Percentiles rank a stretch among this genome's conserved stretches.
These are phyloP conservation scores for Melastoma malabathricum DNA, from an alignment of 345 rosid genomes.

Conservation along the genomic window DNA sequence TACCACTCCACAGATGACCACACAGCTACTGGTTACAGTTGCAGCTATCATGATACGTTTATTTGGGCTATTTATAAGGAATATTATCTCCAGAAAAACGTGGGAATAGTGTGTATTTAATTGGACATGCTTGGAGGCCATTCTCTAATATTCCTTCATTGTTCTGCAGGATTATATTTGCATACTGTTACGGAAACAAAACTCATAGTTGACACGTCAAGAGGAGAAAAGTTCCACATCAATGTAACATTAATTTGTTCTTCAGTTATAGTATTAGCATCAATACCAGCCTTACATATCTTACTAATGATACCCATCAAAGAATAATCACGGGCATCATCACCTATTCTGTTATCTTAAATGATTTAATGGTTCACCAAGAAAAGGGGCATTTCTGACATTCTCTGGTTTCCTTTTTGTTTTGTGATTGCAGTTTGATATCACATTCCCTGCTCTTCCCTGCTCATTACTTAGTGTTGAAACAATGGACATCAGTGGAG, in stretches of 20 bases:
- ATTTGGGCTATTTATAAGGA: no score
- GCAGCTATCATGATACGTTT: no score
- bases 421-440: slow-evolving; percentile 41
- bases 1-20: no score
- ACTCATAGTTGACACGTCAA: slow-evolving; percentile 58
- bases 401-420: background rate
- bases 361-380: background rate
- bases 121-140: background rate
- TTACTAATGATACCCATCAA: no score
- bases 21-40: no score
- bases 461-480: slow-evolving; percentile 59
- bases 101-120: no score
- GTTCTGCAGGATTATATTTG: slow-evolving; percentile 33
- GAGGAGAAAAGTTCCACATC: slow-evolving; percentile 50
- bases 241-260: slow-evolving; percentile 26
- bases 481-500: slow-evolving; percentile 76
- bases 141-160: background rate
- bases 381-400: background rate
- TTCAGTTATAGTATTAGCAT: no score
- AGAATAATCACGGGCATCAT: background rate
- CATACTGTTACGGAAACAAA: slow-evolving; percentile 43
- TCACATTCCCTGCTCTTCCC: slow-evolving; percentile 48
- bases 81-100: no score
- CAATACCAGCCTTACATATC: no score
- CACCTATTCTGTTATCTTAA: background rate